A percentile compares a stretch with the other conserved stretches of the same genome.
Conservation (phyloP, 805 yeast genomes). For the Candida loeiensis region DNA sequence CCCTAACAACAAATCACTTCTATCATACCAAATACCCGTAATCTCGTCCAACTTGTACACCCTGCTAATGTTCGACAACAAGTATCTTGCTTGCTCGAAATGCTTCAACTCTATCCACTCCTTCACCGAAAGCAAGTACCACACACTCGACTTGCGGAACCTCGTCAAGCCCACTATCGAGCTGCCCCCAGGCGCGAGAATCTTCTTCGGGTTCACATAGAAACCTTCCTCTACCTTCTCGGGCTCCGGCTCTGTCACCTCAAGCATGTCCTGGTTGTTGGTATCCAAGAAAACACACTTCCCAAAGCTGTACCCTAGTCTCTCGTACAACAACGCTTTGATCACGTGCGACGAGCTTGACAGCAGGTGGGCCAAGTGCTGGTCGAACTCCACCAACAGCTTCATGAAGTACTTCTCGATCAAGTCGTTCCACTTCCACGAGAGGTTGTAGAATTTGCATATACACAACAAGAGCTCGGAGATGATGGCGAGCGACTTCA, state of each 20-base stretch:
- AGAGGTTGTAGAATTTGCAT: conserved; percentile 37
- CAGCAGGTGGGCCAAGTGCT: conserved; percentile 44
- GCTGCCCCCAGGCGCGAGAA: conserved; percentile 33
- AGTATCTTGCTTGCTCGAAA: conserved; percentile 21
- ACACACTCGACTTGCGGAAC: conserved; percentile 68
- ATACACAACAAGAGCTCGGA: conserved; percentile 65
- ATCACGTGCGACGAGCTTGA: conserved; percentile 21
- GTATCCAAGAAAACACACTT: conserved; percentile 28
- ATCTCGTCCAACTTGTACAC: conserved; percentile 18
- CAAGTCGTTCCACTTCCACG: conserved; percentile 45
- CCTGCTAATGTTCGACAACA: conserved; percentile 26
- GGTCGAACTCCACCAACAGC: conserved; percentile 43
- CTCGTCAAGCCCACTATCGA: conserved; percentile 55
- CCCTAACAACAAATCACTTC: conserved; percentile 30
- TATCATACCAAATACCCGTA: conserved; percentile 30
- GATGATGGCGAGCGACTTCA: conserved; percentile 62
- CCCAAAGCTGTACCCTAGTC: conserved; percentile 46
- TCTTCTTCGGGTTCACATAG: conserved; percentile 33
- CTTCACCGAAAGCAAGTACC: conserved; percentile 70
- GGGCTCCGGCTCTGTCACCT: conserved; percentile 1
- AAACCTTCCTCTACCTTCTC: conserved; percentile 27
- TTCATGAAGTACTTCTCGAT: conserved; percentile 44
- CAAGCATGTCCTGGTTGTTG: conserved; percentile 6
- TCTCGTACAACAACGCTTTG: conserved; percentile 41
- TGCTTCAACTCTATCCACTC: conserved; percentile 50